Evolutionary conservation across 306 rosid species (phyloP).

Genomic region (Dalbergia cultrata): DNA sequence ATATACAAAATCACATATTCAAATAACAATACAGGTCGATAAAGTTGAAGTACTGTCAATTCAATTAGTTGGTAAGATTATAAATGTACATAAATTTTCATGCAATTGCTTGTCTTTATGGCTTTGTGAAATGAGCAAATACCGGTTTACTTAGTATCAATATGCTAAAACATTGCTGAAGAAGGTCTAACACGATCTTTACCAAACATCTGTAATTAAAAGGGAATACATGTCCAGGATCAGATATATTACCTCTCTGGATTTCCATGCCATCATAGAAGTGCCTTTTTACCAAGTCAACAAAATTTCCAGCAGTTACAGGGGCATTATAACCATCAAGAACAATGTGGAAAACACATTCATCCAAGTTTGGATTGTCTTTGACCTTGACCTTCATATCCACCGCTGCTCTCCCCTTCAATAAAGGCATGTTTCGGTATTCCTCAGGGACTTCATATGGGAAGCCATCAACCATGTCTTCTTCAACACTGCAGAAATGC

Average conservation of each 20-base stretch:
- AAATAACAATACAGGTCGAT: neutral
- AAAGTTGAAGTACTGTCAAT: constrained; percentile 10
- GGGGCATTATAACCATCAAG: constrained; percentile 97
- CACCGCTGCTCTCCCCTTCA: constrained; percentile 97
- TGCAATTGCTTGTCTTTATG: constrained; percentile 23
- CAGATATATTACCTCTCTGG: constrained; percentile 81
- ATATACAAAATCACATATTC: constrained; percentile 8
- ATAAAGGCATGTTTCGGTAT: constrained; percentile 80
- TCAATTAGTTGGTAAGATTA: neutral
- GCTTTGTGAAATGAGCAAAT: constrained; percentile 36
- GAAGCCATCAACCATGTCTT: constrained; percentile 97
- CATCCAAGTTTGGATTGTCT: constrained; percentile 87
- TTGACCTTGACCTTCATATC: constrained; percentile 99
- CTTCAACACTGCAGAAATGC: constrained; percentile 99
- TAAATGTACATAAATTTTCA: neutral
- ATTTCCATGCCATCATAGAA: constrained; percentile 98
- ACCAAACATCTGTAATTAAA: constrained; percentile 37
- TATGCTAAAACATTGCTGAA: constrained; percentile 9
- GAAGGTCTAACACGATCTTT: constrained; percentile 28
- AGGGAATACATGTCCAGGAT: constrained; percentile 8
- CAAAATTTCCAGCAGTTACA: constrained; percentile 90
- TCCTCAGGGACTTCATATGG: constrained; percentile 94
- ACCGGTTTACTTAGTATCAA: constrained; percentile 7
- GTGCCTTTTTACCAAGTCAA: constrained; percentile 92
- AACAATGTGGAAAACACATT: constrained; percentile 88